phyloP scores from a whole-genome alignment of 2,329 filamentous ascomycete species.

The Xylariomycetidae sp. region DNA sequence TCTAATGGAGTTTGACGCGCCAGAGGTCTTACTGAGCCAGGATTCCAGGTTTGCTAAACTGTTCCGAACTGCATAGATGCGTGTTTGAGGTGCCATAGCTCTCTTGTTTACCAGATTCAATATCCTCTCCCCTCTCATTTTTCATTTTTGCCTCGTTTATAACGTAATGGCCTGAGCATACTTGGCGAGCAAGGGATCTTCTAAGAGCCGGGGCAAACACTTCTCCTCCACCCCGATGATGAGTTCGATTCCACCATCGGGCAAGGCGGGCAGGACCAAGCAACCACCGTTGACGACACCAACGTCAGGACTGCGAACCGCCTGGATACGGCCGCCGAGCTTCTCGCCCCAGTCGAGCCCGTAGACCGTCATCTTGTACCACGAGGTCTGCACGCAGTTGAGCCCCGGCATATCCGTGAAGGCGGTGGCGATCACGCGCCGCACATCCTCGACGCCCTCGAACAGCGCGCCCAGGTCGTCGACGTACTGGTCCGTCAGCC shows the following conservation, averaged over 20 bases:
- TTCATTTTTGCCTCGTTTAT: constrained; percentile 2
- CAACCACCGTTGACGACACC: constrained; percentile 28
- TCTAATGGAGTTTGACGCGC: constrained; percentile 11
- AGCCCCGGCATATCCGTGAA: constrained; percentile 30
- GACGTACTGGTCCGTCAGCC: constrained; percentile 25
- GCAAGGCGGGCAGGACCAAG: constrained; percentile 26
- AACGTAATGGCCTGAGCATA: constrained; percentile 18
- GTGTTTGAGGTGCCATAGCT: too few species aligned
- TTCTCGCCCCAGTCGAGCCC: constrained; percentile 27
- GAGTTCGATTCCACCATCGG: constrained; percentile 28
- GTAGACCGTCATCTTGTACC: constrained; percentile 28
- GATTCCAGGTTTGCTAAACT: too few species aligned
- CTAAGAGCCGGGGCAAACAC: constrained; percentile 21
- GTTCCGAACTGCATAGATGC: too few species aligned
- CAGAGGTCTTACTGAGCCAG: too few species aligned
- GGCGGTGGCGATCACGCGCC: constrained; percentile 25
- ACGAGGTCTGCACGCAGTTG: constrained; percentile 29
- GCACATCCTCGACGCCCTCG: constrained; percentile 26
- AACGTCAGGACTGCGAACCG: constrained; percentile 25
- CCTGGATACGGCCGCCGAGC: constrained; percentile 22
- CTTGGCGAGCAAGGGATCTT: constrained; percentile 26
- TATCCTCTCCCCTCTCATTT: too few species aligned
- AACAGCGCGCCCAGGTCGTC: constrained; percentile 25
- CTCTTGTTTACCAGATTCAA: too few species aligned
- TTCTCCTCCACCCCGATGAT: constrained; percentile 27